Base-by-base conservation (phyloP, 2,329 filamentous ascomycete genomes). In the Ophiostoma triangulosporum region DNA sequence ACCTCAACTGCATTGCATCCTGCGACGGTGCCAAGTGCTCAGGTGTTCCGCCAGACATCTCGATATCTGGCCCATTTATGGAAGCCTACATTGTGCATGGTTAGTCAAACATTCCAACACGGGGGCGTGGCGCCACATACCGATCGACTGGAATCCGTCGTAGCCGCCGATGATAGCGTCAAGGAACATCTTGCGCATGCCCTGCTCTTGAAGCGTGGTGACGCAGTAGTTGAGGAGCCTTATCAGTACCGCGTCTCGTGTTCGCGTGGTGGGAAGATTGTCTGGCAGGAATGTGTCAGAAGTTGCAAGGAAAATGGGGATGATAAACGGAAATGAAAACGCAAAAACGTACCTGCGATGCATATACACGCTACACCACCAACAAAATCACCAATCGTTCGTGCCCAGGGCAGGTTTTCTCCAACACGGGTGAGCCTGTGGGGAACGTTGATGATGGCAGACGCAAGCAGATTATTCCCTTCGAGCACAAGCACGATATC, bases 351-450 rank as follows among this genome's bases (percentile, higher is more conserved):
- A 78, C 78, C 74, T 61, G 69, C 66, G 57, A 81, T 73, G 64
- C 75, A 81, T 51, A 81, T 74, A 63, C 78, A 82, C n/a, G 77
- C 73, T 33, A 79, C 72, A 26, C 78, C 78, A 46, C 78, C 78
- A 40, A 78, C 72, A 55, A 75, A 69, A 43, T 65, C 62, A 11
- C 71, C 74, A 54, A 80, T 71, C 2, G 65, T 68, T 40, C 66
- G 65, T 6, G 76, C 71, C 78, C 78, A 82, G 1, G 77, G 77
- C 9, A 81, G 64, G 58, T 81, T 76, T 6, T 68, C 66, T 9
- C 70, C 68, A 17, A 70, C 67, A 1, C 69, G 69, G 48, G 71
- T 76, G 3, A 69, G 73, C 31, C 69, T 68, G 45, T 65, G 66
- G 9, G 73, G 71, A 12, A 70, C 68, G 58, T 80, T 82, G 6